A percentile compares a stretch with the other conserved stretches of the same genome.
Conservation (phyloP, 2,329 filamentous ascomycete species). For the Pezicula neosporulosa region DNA sequence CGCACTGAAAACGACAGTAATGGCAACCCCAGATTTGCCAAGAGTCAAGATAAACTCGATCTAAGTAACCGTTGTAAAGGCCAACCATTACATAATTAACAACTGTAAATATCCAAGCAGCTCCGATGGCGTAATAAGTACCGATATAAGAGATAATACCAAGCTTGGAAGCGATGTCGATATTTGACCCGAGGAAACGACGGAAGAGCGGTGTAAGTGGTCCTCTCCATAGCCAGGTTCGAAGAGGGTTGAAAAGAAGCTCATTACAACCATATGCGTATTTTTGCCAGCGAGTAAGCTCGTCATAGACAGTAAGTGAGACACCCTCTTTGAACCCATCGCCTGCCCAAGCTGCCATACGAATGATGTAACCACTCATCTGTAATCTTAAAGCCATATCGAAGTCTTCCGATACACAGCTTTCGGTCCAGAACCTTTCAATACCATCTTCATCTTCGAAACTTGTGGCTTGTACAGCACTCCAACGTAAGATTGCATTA, state of each 20-base stretch:
- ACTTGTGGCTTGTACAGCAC: slow-evolving; percentile 72
- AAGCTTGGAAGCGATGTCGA: slow-evolving; percentile 71
- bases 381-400: slow-evolving; percentile 78
- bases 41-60: slow-evolving; percentile 39
- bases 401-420: slow-evolving; percentile 80
- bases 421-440: slow-evolving; percentile 80
- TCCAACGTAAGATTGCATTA: slow-evolving; percentile 74
- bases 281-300: slow-evolving; percentile 82
- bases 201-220: slow-evolving; percentile 79
- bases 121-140: slow-evolving; percentile 76
- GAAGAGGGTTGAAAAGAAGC: slow-evolving; percentile 68
- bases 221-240: slow-evolving; percentile 67
- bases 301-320: slow-evolving; percentile 80
- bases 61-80: slow-evolving; percentile 76
- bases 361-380: slow-evolving; percentile 67
- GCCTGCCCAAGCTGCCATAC: slow-evolving; percentile 68
- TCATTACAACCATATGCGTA: slow-evolving; percentile 84
- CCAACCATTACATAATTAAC: slow-evolving; percentile 74
- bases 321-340: slow-evolving; percentile 80
- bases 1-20: too few relatives aligned
- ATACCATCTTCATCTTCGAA: slow-evolving; percentile 65
- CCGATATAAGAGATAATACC: slow-evolving; percentile 76
- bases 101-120: slow-evolving; percentile 70
- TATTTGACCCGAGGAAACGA: slow-evolving; percentile 68
- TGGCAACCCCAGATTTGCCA: slow-evolving; percentile 80